Conservation (phyloP, 148 eudicot species). For the Silene conica region DNA sequence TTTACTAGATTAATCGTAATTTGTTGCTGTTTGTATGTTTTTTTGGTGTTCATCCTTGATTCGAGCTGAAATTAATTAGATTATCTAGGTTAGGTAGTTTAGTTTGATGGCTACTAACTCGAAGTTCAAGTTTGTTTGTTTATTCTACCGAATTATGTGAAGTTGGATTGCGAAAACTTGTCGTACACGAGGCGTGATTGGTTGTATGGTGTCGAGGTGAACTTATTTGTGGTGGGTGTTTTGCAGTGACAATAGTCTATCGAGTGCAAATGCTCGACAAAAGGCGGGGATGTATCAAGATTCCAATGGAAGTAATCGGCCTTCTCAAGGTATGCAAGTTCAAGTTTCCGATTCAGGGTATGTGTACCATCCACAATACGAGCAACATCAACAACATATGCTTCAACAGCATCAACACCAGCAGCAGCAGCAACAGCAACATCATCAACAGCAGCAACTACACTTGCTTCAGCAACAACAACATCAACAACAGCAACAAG, state of each 20-base stretch:
- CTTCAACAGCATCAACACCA: constrained; percentile 22
- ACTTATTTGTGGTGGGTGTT: constrained; percentile 16
- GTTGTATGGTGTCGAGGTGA: no score
- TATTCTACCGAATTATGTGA: background rate
- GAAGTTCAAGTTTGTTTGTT: background rate
- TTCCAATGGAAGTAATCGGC: constrained; percentile 34
- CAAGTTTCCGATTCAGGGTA: constrained; percentile 18
- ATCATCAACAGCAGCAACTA: constrained; percentile 33
- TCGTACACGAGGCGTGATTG: background rate
- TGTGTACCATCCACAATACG: constrained; percentile 6
- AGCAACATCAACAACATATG: constrained; percentile 18
- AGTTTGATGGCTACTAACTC: background rate
- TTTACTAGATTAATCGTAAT: background rate
- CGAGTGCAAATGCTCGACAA: constrained; percentile 56
- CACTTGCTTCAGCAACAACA: constrained; percentile 37
- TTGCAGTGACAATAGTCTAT: constrained; percentile 66
- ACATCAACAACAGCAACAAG: constrained; percentile 17
- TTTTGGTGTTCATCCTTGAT: background rate
- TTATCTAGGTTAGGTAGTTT: background rate
- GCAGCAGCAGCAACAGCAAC: constrained; percentile 35
- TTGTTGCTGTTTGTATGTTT: background rate
- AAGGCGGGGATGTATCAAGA: constrained; percentile 60
- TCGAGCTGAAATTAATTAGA: background rate
- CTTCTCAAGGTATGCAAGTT: constrained; percentile 5
- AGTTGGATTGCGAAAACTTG: background rate